Evolutionary conservation across 2,329 filamentous ascomycete genomes (phyloP), one percentile per base, ranked within the genome.

Genomic region (Xylaria sp.): DNA sequence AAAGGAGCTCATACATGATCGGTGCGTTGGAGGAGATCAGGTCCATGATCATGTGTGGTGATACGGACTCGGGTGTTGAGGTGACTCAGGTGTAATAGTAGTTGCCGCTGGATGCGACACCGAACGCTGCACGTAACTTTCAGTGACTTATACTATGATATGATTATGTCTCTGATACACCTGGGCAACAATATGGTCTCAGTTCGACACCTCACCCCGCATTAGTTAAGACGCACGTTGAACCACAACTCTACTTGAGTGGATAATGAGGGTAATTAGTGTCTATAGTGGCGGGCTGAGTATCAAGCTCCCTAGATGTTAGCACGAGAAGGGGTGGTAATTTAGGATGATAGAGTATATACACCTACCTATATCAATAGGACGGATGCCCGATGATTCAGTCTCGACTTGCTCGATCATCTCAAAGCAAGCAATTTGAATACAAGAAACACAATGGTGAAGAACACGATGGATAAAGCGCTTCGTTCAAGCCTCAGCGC

Each of bases 391-490:
- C 42, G 9, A 53, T 50, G 5, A 25, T 39, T 15, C 29, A 22
- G 3, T 4, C 36, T 44, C 20, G 9, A 44, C 15, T 25, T 5
- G 15, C 10, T 15, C 54, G 36, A 58, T 15, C 36, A 54, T n/a
- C 20, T 17, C 45, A 22, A 15, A 25, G 9, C 6, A 11, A n/a
- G 0, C 9, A 11, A n/a, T 50, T 20, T 7, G 7, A 13, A 33
- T 17, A 6, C 2, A 10, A 47, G 5, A 60, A 22, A 6, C 49
- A 49, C 15, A 38, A 63, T 65, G 53, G 50, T 33, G 13, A 62
- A 59, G 6, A 60, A 45, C 51, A 58, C 27, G 22, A 69, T 69
- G 64, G 60, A 63, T 20, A 38, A 15, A 45, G 51, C 22, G 36
- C 61, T 69, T 51, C 39, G 53, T 38, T 58, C 55, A 5, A 25